Conservation (phyloP, 73 alveolate species). For the Stentor roeselii region DNA sequence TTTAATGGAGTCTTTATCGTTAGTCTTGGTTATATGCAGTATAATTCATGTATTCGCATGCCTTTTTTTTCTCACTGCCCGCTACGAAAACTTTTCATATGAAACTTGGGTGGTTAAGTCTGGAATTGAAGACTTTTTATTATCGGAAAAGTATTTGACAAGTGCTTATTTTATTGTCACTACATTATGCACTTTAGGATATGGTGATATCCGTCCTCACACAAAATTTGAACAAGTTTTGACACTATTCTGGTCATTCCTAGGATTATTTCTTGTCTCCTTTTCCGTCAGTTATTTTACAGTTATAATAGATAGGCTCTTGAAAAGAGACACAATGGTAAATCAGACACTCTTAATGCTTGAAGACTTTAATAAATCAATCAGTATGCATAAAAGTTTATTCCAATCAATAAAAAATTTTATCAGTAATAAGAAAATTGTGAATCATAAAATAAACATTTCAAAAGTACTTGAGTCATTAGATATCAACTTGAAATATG, state of each 20-base stretch:
- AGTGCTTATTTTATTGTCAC: background rate
- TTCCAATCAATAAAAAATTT: too few species aligned
- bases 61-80: background rate
- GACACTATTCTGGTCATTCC: background rate
- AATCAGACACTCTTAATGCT: background rate
- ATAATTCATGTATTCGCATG: background rate
- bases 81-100: background rate
- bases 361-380: background rate
- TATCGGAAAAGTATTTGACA: background rate
- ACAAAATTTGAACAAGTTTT: background rate
- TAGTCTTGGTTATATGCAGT: too few species aligned
- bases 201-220: background rate
- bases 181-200: background rate
- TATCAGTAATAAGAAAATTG: too few species aligned
- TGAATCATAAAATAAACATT: too few species aligned
- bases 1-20: too few species aligned
- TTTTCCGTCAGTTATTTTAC: background rate
- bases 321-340: background rate
- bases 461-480: background rate
- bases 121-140: background rate
- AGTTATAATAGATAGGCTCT: background rate
- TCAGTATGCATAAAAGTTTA: background rate
- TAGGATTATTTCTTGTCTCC: background rate
- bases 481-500: background rate
- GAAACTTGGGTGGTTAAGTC: background rate